Conservation (phyloP, 2,329 filamentous ascomycete genomes). For the Epichloe coenophiala region DNA sequence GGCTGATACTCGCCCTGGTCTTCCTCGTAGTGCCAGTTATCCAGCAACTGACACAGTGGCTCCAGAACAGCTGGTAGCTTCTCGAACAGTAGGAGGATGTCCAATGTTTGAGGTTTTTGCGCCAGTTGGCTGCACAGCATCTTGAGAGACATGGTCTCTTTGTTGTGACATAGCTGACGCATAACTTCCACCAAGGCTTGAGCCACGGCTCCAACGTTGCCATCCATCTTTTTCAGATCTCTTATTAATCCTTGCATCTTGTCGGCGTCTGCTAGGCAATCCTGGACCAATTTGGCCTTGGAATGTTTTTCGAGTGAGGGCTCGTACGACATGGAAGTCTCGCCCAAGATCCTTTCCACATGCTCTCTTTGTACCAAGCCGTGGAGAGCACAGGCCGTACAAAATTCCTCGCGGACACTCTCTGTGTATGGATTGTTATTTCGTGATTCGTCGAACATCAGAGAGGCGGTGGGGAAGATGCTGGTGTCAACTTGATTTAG, state of each 20-base stretch:
- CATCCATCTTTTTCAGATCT: constrained; percentile 80
- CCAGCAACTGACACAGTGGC: constrained; percentile 61
- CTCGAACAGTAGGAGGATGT: constrained; percentile 64
- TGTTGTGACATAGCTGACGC: constrained; percentile 52
- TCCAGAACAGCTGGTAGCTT: constrained; percentile 55
- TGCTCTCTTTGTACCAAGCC: constrained; percentile 66
- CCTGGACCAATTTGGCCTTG: constrained; percentile 64
- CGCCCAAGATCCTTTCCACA: constrained; percentile 68
- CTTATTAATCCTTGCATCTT: constrained; percentile 63
- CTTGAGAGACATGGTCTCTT: constrained; percentile 72
- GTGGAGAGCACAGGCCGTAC: constrained; percentile 83
- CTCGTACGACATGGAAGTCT: constrained; percentile 68
- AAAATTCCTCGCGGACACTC: constrained; percentile 56
- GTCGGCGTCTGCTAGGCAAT: constrained; percentile 65
- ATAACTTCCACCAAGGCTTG: constrained; percentile 65
- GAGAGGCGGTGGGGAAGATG: constrained; percentile 48
- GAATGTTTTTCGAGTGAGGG: constrained; percentile 61
- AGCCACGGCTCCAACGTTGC: constrained; percentile 77
- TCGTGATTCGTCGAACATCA: constrained; percentile 47
- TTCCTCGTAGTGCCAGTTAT: constrained; percentile 70
- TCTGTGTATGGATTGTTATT: constrained; percentile 44
- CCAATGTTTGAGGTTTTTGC: constrained; percentile 56
- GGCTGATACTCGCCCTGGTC: constrained; percentile 77
- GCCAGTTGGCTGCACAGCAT: constrained; percentile 60
- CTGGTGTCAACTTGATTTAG: constrained; percentile 71